Base-by-base conservation (phyloP, 345 rosid genomes). In the Eucalyptus lansdowneana region DNA sequence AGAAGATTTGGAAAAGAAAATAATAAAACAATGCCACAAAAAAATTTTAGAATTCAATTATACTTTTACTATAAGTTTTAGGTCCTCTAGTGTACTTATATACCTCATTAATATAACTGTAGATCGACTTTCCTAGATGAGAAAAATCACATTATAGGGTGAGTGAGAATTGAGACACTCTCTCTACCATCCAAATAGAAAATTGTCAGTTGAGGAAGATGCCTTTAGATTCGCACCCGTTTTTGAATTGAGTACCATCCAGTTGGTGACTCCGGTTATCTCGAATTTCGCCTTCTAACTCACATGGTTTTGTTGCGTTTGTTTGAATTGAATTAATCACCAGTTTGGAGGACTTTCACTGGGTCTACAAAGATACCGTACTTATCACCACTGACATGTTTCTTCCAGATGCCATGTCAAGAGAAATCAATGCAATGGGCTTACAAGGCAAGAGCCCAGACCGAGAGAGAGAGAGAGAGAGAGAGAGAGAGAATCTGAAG, bases 51-150 rank as follows among this genome's bases (percentile, higher is more conserved):
- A 24, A 56, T 22, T 56, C 29, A 24, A 56, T 56, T 56, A 22
- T 22, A 24, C 1, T 10, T 56, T 56, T 54, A 8, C 4, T 3
- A 10, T 22, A 56, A 56, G 12, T 24, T 56, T 56, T 56, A 56
- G 62, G 11, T 22, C 62, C 3, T 56, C 11, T 24, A 56, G 12
- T 9, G 13, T 24, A 10, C 27, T 24, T 22, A 24, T 56, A 9
- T 22, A 24, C 24, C 27, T 56, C 34, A 27, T 60, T 11, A 60
- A 12, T 27, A 12, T 29, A 60, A 12, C 4, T 27, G 1, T 60
- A 60, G 8, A 12, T 27, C 6, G 2, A 31, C 9, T 60, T 60
- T 60, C 1, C 4, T 1, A 60, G 0, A 60, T 5, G 8, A 60
- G 31, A 27, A 60, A 60, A 60, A 60, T 60, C 69, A 60, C 4